Conservation (phyloP, 768 basidiomycete species). For the Suillus weaverae region DNA sequence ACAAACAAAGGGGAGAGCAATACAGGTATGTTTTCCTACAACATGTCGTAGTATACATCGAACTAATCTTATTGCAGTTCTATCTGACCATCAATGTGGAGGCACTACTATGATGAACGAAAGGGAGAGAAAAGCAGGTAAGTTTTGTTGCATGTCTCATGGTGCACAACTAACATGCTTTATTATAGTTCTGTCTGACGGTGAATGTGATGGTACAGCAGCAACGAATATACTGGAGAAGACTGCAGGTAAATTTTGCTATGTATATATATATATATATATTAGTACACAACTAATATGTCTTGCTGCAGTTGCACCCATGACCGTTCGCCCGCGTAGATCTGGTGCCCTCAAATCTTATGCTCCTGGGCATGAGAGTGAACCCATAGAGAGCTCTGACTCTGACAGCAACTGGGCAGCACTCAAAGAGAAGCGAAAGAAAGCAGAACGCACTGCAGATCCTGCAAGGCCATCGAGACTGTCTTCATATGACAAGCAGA, state of each 20-base stretch:
- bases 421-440: background rate
- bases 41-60: background rate
- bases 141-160: background rate
- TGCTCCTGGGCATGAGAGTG: background rate
- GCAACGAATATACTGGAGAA: background rate
- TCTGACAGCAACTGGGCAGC: background rate
- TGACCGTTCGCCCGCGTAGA: background rate
- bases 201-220: conserved; percentile 1
- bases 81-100: background rate
- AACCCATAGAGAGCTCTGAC: background rate
- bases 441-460: background rate
- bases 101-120: background rate
- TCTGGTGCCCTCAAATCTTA: background rate
- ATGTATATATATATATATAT: background rate
- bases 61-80: background rate
- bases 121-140: background rate
- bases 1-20: background rate
- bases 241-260: background rate
- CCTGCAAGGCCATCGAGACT: background rate
- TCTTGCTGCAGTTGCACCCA: background rate
- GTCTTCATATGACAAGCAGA: background rate
- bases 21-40: background rate
- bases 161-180: background rate
- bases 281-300: background rate
- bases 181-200: background rate